These are phyloP conservation scores for Rhododendron kiyosumense DNA, from an alignment of 148 eudicot genomes.

Conservation along the genomic window DNA sequence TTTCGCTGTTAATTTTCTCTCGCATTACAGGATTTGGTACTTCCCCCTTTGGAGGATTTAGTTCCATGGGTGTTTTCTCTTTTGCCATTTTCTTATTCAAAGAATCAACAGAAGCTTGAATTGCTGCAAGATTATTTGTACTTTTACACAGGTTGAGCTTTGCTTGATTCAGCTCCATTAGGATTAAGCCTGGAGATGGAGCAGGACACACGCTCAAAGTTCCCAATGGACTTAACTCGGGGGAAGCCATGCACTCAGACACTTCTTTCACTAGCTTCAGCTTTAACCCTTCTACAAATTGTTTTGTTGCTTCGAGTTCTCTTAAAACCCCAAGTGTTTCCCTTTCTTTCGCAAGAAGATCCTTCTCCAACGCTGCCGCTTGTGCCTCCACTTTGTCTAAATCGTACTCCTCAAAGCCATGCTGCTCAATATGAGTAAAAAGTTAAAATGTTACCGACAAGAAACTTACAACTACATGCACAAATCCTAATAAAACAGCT, in stretches of 20 bases:
- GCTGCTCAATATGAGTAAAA: conserved; percentile 18
- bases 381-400: conserved; percentile 42
- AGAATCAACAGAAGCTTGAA: conserved; percentile 63
- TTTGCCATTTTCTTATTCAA: conserved; percentile 49
- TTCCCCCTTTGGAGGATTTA: conserved; percentile 16
- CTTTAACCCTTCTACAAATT: conserved; percentile 60
- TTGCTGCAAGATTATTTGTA: conserved; percentile 55
- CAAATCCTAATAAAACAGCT: background rate
- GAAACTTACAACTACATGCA: background rate
- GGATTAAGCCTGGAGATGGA: conserved; percentile 41
- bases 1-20: background rate
- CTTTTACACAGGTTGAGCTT: conserved; percentile 51
- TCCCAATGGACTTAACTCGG: conserved; percentile 9
- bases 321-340: conserved; percentile 57
- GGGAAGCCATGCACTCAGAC: conserved; percentile 18
- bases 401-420: conserved; percentile 28
- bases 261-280: conserved; percentile 47
- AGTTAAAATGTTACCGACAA: background rate
- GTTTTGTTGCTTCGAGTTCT: conserved; percentile 66
- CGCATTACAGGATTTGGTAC: background rate
- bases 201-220: conserved; percentile 27
- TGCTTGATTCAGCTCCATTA: conserved; percentile 69
- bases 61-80: conserved; percentile 22
- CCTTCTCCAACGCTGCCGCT: conserved; percentile 47
- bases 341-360: conserved; percentile 54